A percentile compares a stretch with the other conserved stretches of the same genome.
Evolutionary conservation across 2,329 filamentous ascomycete species (phyloP).

Genomic region (Immersiporthe knoxdaviesiana): DNA sequence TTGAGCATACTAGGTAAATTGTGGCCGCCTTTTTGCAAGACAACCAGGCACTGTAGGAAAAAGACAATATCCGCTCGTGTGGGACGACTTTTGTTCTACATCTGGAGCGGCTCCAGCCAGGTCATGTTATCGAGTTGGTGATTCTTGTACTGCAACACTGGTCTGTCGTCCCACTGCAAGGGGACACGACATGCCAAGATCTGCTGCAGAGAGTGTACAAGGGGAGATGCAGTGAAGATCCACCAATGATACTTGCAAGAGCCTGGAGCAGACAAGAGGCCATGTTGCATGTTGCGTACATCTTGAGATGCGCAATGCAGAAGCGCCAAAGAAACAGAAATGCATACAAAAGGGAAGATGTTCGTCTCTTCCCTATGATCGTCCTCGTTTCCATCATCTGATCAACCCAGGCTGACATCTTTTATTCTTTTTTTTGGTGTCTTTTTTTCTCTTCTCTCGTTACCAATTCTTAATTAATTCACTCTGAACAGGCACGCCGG

Average conservation of each 20-base stretch:
- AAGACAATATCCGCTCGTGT: too few species aligned
- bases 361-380: slow-evolving; percentile 1
- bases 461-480: not conserved
- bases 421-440: not conserved
- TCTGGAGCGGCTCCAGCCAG: not conserved
- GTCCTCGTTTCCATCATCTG: not conserved
- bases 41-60: not conserved
- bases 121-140: not conserved
- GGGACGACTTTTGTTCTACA: not conserved
- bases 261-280: not conserved
- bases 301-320: not conserved
- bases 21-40: not conserved
- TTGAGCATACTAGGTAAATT: not conserved
- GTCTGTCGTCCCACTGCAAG: not conserved
- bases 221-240: not conserved
- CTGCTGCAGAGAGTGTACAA: too few species aligned
- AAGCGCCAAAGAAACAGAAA: not conserved
- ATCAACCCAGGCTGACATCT: not conserved
- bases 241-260: not conserved
- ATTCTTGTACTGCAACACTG: not conserved
- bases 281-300: not conserved
- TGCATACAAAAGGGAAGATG: not conserved
- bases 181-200: not conserved
- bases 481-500: not conserved
- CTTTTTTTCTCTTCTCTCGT: not conserved